Percentiles rank a stretch among this genome's conserved stretches.
phyloP scores from a whole-genome alignment of 352 stramenopile genomes.

The Globisporangium polare region DNA sequence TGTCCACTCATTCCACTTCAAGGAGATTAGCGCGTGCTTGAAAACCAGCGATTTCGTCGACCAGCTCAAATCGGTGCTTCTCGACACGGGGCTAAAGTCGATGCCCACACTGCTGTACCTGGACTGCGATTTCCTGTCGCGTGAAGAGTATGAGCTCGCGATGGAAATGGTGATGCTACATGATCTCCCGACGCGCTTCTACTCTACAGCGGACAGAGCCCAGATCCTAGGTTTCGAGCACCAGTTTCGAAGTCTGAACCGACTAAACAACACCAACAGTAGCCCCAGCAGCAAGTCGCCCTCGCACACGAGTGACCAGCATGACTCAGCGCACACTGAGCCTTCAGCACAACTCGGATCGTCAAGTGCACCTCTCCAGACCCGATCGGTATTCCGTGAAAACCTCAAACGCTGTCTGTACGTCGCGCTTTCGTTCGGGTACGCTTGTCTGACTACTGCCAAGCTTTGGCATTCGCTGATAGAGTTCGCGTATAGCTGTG shows the following conservation, averaged over 20 bases:
- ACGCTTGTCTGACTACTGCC: not conserved
- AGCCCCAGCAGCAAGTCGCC: not conserved
- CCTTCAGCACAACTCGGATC: not conserved
- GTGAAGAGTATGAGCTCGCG: slow-evolving; percentile 29
- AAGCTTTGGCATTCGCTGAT: not conserved
- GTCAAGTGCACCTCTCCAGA: slow-evolving; percentile 4
- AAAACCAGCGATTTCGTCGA: slow-evolving; percentile 34
- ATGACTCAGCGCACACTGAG: not conserved
- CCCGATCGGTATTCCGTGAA: slow-evolving; percentile 38
- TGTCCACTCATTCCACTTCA: slow-evolving; percentile 49
- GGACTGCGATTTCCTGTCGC: slow-evolving; percentile 46
- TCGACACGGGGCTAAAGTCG: slow-evolving; percentile 45
- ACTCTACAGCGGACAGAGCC: slow-evolving; percentile 45
- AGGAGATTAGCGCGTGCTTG: slow-evolving; percentile 32
- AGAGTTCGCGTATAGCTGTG: not conserved
- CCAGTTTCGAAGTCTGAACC: slow-evolving; percentile 10
- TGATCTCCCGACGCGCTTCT: slow-evolving; percentile 39
- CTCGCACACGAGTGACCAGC: not conserved
- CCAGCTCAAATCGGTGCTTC: slow-evolving; percentile 39
- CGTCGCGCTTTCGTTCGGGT: slow-evolving; percentile 48
- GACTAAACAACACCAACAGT: not conserved
- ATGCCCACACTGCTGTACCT: slow-evolving; percentile 50
- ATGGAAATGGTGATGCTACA: slow-evolving; percentile 39
- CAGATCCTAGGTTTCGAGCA: slow-evolving; percentile 44
- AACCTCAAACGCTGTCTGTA: slow-evolving; percentile 55